Evolutionary conservation across 495 filamentous ascomycete species (phyloP).

Genomic region (Venustampulla echinocandica): DNA sequence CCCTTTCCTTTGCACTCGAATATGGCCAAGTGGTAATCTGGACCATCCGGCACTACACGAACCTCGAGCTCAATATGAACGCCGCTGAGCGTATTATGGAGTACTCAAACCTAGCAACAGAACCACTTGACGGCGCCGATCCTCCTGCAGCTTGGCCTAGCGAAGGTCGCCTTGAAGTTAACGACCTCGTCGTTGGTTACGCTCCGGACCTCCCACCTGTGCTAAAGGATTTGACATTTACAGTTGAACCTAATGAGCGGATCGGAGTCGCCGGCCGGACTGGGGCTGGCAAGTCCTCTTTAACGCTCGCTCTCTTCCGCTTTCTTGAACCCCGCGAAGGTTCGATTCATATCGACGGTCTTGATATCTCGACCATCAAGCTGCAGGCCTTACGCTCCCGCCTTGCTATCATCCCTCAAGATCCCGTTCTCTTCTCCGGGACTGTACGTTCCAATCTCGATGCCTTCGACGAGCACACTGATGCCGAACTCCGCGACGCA

Average conservation of each 20-base stretch:
- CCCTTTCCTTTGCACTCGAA: constrained; percentile 51
- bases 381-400: constrained; percentile 65
- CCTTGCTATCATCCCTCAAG: constrained; percentile 78
- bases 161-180: constrained; percentile 64
- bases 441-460: constrained; percentile 79
- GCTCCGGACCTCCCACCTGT: constrained; percentile 68
- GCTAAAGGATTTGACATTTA: constrained; percentile 65
- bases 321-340: constrained; percentile 69
- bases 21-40: constrained; percentile 50
- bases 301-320: constrained; percentile 76
- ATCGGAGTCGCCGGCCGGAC: constrained; percentile 81
- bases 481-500: constrained; percentile 64
- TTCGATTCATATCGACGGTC: constrained; percentile 62
- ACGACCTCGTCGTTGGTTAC: constrained; percentile 66
- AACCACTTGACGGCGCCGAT: constrained; percentile 49
- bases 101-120: constrained; percentile 63
- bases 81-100: constrained; percentile 75
- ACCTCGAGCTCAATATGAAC: constrained; percentile 75
- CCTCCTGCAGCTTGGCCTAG: constrained; percentile 75
- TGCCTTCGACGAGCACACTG: constrained; percentile 63
- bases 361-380: constrained; percentile 67
- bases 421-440: constrained; percentile 81
- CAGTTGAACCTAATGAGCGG: constrained; percentile 60
- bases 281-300: constrained; percentile 77
- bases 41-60: constrained; percentile 45